phyloP scores from a whole-genome alignment of 2,329 filamentous ascomycete species.

The Pseudocercospora cruenta region DNA sequence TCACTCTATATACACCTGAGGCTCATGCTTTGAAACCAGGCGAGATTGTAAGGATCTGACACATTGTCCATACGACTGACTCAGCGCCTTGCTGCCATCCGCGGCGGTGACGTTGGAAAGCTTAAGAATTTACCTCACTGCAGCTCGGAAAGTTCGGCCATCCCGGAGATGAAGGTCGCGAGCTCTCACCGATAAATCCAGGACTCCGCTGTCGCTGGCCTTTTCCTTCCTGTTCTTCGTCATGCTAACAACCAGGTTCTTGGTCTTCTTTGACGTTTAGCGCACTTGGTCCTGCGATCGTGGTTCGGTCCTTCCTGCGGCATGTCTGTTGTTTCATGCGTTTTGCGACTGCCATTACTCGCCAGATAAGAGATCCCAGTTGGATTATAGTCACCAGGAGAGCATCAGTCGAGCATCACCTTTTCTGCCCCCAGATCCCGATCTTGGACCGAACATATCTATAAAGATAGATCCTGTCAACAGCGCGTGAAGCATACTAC shows the following conservation, averaged over 20 bases:
- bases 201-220: slow-evolving; percentile 1
- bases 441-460: neutral
- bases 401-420: slow-evolving; percentile 6
- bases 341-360: slow-evolving; percentile 9
- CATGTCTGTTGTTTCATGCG: slow-evolving; percentile 9
- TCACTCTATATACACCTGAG: neutral
- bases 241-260: slow-evolving; percentile 9
- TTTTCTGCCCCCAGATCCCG: neutral
- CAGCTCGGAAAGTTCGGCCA: slow-evolving; percentile 1
- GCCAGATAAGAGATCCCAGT: slow-evolving; percentile 3
- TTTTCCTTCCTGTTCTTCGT: neutral
- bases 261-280: neutral
- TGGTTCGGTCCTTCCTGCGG: neutral
- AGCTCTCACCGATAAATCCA: neutral
- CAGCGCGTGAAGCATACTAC: neutral
- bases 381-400: neutral
- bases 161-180: slow-evolving; percentile 2
- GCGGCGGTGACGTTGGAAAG: slow-evolving; percentile 6
- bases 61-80: neutral
- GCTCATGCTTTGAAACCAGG: slow-evolving; percentile 1
- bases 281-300: neutral
- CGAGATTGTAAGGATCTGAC: slow-evolving; percentile 2
- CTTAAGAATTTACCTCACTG: slow-evolving; percentile 2
- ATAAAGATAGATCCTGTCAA: neutral
- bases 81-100: neutral